Evolutionary conservation across 306 rosid genomes (phyloP), one percentile per base, ranked within the genome.

Genomic region (Rubus idaeus): DNA sequence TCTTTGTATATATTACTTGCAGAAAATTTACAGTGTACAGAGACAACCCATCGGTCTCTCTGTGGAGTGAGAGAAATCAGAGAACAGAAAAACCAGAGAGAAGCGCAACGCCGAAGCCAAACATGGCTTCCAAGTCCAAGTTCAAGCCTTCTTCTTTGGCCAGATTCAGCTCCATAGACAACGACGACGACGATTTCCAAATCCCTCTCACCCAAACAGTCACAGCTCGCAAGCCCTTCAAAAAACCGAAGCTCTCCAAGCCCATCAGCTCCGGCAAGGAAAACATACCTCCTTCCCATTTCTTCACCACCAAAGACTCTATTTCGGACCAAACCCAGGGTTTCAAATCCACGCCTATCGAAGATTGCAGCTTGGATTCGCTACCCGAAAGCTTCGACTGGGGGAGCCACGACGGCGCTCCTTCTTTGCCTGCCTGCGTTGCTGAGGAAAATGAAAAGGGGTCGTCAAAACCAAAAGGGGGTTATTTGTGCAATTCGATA

Each of bases 171-270:
- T 66, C 77, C 30, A 55, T 20, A 52, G 73, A 58, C 49, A 82
- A 71, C 68, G 83, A 84, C 63, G 84, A 75, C 80, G 87, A 87
- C 21, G 91, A 88, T 63, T 81, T 86, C 49, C 87, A 86, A 75
- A 37, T 88, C 75, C 88, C 96, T 64, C 89, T 87, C n/a, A 82
- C 91, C 62, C 94, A 89, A 65, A 71, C 87, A 21, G 17, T 63
- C 42, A 26, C 76, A 18, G 68, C 81, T 37, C 71, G 71, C 71
- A 74, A 62, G 26, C 55, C 73, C 45, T 42, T 41, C 77, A 53
- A 16, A 6, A 70, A 53, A 30, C 77, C 75, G 2, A 82, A 75
- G 50, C 26, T 47, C 55, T 73, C 62, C 47, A 74, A 73, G 64
- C 78, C 83, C 44, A 74, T 80, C 47, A 8, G 26, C 83, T 5